phyloP scores from a whole-genome alignment of 305 asterid genomes.

The Fraxinus albicans region DNA sequence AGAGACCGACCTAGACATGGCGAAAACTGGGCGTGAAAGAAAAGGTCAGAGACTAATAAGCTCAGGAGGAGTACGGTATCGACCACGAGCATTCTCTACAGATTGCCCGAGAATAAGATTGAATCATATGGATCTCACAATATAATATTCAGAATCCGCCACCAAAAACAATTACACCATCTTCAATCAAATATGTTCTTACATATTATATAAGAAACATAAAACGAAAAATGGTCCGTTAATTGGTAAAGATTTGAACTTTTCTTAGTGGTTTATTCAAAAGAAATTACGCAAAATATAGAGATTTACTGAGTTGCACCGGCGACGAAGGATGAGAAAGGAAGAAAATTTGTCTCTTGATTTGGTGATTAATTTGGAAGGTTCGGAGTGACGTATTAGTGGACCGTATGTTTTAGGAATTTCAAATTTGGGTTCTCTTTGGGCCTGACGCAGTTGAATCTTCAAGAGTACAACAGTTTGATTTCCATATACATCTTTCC shows the following conservation, averaged over 20 bases:
- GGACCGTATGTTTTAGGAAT: not conserved
- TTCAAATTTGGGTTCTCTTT: not conserved
- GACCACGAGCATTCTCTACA: slow-evolving; percentile 40
- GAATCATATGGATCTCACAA: slow-evolving; percentile 33
- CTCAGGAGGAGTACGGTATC: slow-evolving; percentile 20
- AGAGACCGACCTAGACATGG: slow-evolving; percentile 41
- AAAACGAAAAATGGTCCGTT: not conserved
- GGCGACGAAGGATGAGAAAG: slow-evolving; percentile 24
- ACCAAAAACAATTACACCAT: not conserved
- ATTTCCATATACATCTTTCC: too few species aligned
- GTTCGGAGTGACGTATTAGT: not conserved
- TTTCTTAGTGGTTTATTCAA: not conserved
- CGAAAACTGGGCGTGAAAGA: slow-evolving; percentile 24
- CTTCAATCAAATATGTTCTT: not conserved
- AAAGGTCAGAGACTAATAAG: slow-evolving; percentile 18
- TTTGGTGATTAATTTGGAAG: not conserved
- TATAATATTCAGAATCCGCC: slow-evolving; percentile 20
- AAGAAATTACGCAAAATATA: not conserved
- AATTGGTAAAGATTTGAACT: not conserved
- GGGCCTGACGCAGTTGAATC: not conserved
- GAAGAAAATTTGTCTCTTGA: not conserved
- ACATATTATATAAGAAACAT: not conserved
- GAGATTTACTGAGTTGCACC: not conserved
- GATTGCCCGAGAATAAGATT: slow-evolving; percentile 20
- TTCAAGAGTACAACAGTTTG: not conserved